Evolutionary conservation across 2,329 filamentous ascomycete genomes (phyloP), one percentile per base, ranked within the genome.

Genomic region (Penicillium crustosum): DNA sequence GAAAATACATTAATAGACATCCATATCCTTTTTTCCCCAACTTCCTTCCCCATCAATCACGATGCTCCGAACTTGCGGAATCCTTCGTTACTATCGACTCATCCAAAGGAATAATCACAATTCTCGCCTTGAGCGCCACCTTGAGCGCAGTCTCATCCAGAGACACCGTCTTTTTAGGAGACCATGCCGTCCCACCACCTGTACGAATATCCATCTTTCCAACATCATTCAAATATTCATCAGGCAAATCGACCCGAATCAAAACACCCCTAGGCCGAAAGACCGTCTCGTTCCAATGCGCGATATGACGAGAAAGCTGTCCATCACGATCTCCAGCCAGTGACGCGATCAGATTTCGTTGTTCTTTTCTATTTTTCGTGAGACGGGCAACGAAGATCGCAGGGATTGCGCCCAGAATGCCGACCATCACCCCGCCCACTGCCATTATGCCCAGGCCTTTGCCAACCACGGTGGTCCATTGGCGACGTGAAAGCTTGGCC

Each of bases 211-310:
- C 63, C 63, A 72, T 69, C 19, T 53, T 41, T 10, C 61, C 48
- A 39, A 73, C 59, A 19, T 70, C 68, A 9, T 62, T 59, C 13
- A 68, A 35, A 17, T 64, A 61, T 50, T 72, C 67, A 44, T 66
- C 62, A 0, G 71, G 71, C 35, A 73, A 54, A 55, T 73, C 71
- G 10, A 73, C 61, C 21, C 71, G 63, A 17, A 73, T 70, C 45
- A 73, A 21, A 12, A 73, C 39, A 2, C 69, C 69, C 12, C 66
- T 55, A 1, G 69, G 69, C 23, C 57, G 41, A 47, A 73, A 73
- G 42, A 69, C 68, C 4, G 56, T 58, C 31, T 69, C 65, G 43
- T 73, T 73, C 71, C 71, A 73, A 4, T 52, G 21, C 0, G 62
- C 52, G 25, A 73, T 65, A 47, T 68, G 65, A 0, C 45, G 54